Base-by-base conservation (phyloP, 2,329 filamentous ascomycete genomes). In the Cladosporium sp. region DNA sequence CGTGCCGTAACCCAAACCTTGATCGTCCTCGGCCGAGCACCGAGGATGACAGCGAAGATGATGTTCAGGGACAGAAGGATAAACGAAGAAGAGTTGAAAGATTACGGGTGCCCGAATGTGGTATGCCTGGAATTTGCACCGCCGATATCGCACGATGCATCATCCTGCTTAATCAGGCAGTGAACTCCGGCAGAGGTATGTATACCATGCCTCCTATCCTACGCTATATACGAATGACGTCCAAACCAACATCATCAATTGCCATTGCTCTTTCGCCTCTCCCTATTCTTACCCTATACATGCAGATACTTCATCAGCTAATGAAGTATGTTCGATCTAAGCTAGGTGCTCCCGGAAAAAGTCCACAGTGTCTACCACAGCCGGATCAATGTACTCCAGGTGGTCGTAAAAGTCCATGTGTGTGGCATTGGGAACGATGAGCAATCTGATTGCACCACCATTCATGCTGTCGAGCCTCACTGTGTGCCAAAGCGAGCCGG, bases 1-100 rank as follows among this genome's bases (percentile, higher is more conserved):
- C 59, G 59, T 34, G 59, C 59, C 47, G 59, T 38, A 61, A 61
- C 44, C 59, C 49, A 51, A 61, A 61, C 21, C 59, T 61, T 59
- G 18, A 12, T 21, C 3, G 41, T 18, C n/a, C 10, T 47, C 41
- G 41, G 41, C 38, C 38, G 38, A n/a, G 3, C 5, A 4, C 41
- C 41, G 41, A 47, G 41, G 41, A 21, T 47, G 41, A 18, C 36
- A 41, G 34, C 34, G 34, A 36, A 36, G 41, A n/a, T 47, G 41
- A 47, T 47, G 41, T 47, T 11, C n/a, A 47, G 41, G 41, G n/a
- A 21, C n/a, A 11, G n/a, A 47, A 47, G n/a, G n/a, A 15, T n/a
- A 47, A 44, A 10, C 36, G 38, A n/a, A 21, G 41, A 21, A 47
- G 41, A 47, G 12, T 21, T 47, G 41, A 47, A 47, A 21, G 41